Evolutionary conservation across 441 rosid species (phyloP).

Genomic region (Raphanus hybrid): DNA sequence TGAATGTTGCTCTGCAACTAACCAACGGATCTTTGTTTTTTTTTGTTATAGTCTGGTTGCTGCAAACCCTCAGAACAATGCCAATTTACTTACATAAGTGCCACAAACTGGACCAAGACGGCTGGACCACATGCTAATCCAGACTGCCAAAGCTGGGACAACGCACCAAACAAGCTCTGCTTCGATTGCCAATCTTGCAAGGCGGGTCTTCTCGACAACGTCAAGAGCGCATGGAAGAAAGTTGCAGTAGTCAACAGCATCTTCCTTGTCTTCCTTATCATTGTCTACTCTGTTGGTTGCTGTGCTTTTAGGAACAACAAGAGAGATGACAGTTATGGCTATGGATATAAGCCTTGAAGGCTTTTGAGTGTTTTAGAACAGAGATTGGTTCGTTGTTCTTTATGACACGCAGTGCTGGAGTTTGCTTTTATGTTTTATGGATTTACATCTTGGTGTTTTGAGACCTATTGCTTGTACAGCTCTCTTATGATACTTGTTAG

Average conservation of each 20-base stretch:
- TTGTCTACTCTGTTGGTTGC: conserved; percentile 83
- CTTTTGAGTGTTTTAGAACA: conserved; percentile 24
- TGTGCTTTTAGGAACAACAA: conserved; percentile 86
- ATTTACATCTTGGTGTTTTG: conserved; percentile 21
- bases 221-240: conserved; percentile 85
- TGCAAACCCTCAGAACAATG: too few relatives aligned
- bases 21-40: background rate
- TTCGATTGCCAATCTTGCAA: conserved; percentile 82
- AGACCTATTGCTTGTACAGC: conserved; percentile 35
- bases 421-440: conserved; percentile 21
- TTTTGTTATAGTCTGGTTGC: too few relatives aligned
- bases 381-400: conserved; percentile 29
- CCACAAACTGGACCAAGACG: too few relatives aligned
- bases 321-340: conserved; percentile 48
- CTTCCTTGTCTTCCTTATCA: conserved; percentile 71
- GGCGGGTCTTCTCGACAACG: conserved; percentile 83
- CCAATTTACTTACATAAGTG: too few relatives aligned
- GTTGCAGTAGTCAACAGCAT: conserved; percentile 74
- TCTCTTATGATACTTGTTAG: conserved; percentile 17
- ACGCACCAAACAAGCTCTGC: too few relatives aligned
- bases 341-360: conserved; percentile 45
- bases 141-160: too few relatives aligned
- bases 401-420: background rate
- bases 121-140: too few relatives aligned
- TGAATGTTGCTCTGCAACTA: background rate